Evolutionary conservation across 2,329 filamentous ascomycete genomes (phyloP).

Genomic region (Cercospora nicotianae): DNA sequence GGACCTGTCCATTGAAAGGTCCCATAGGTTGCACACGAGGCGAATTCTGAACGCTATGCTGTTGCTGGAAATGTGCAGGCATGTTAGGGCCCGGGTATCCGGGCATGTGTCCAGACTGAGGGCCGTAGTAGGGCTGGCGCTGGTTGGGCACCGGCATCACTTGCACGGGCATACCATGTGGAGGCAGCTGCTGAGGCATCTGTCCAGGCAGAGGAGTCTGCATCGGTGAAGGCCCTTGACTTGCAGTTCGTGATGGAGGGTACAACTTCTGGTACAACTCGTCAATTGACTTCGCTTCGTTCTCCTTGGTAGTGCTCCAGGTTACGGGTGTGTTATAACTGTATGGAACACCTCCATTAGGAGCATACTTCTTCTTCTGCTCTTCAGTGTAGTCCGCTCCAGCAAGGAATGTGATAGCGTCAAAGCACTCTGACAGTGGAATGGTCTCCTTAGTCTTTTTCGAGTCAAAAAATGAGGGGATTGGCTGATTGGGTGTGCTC

Average conservation of each 20-base stretch:
- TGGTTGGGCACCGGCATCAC: slow-evolving; percentile 67
- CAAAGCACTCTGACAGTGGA: slow-evolving; percentile 51
- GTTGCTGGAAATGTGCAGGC: slow-evolving; percentile 11
- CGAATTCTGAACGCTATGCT: slow-evolving; percentile 77
- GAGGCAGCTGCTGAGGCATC: slow-evolving; percentile 75
- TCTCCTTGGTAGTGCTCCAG: slow-evolving; percentile 72
- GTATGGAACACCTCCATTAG: slow-evolving; percentile 79
- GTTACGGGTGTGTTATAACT: slow-evolving; percentile 82
- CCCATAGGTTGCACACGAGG: slow-evolving; percentile 68
- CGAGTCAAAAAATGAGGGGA: slow-evolving; percentile 32
- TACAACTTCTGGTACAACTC: slow-evolving; percentile 81
- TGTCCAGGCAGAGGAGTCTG: slow-evolving; percentile 63
- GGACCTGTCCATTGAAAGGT: slow-evolving; percentile 54
- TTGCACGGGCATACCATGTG: slow-evolving; percentile 69
- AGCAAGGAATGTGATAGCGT: slow-evolving; percentile 66
- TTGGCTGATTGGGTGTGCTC: slow-evolving; percentile 19
- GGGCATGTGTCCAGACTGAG: slow-evolving; percentile 69
- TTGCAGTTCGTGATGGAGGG: slow-evolving; percentile 62
- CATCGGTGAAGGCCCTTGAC: slow-evolving; percentile 60
- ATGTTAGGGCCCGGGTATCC: slow-evolving; percentile 11
- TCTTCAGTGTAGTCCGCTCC: slow-evolving; percentile 55
- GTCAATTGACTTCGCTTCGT: slow-evolving; percentile 74
- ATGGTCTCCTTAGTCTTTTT: slow-evolving; percentile 63
- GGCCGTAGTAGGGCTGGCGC: slow-evolving; percentile 76
- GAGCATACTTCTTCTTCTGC: slow-evolving; percentile 61